Base-by-base conservation (phyloP, 192 early-diverging fungal species). In the Entrophospora sp. region DNA sequence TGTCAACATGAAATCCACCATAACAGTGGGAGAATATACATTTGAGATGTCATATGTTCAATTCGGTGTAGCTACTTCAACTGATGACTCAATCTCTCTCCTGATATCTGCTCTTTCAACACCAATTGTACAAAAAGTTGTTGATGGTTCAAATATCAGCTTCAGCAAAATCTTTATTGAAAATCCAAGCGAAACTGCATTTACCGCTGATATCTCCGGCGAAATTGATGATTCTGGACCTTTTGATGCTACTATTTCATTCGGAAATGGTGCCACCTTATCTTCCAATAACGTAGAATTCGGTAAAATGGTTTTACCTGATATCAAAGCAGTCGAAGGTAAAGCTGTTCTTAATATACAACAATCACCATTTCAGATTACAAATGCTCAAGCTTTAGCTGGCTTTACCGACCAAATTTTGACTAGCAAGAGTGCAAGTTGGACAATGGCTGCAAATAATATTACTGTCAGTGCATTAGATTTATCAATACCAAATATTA, bases 121-220 rank as follows among this genome's bases (percentile, higher is more conserved):
- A 32, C 83, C 83, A 20, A 77, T 84, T 69, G 83, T 80, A 16
- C 77, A 79, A 68, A 44, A 68, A 2, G 77, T 84, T 69, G 79
- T 84, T 52, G 64, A 70, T 61, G 51, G 52, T 5, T 67, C 73
- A 9, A 65, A 36, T 3, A 25, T 75, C 32, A 58, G 13, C 31
- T 69, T 77, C 32, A 34, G 30, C 2, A 67, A 49, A 20, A 60
- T 71, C 30, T 60, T 67, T 63, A 77, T 77, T 57, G 61, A 69
- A 69, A 67, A 70, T 35, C 68, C 71, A 20, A 68, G 57, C 22
- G 71, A 71, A 40, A 69, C 64, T 20, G 63, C 61, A 43, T 77
- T 77, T 32, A 69, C 67, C 6, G 64, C 70, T 46, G 59, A 69
- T 36, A 72, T 77, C 31, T 66, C 62, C 32, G 76, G 76, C 40